Conservation (phyloP, 345 rosid species). For the Dipteronia sinensis region DNA sequence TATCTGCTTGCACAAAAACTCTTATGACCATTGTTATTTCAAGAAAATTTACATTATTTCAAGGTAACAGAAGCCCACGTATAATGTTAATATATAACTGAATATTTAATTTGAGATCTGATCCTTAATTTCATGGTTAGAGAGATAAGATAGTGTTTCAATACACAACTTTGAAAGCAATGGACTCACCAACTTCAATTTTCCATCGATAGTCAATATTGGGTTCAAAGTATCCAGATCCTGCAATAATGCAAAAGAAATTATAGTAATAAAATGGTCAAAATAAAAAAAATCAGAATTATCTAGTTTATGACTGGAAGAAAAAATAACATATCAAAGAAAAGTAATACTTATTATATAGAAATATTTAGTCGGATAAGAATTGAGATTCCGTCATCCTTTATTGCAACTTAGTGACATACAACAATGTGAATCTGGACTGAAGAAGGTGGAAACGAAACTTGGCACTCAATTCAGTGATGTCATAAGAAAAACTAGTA, state of each 20-base stretch:
- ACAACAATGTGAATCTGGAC: not conserved
- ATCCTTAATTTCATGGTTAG: not conserved
- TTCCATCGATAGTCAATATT: conserved; percentile 49
- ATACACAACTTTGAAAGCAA: not conserved
- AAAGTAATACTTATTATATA: not conserved
- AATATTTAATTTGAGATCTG: not conserved
- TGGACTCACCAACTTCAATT: conserved; percentile 56
- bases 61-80: not conserved
- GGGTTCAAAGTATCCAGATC: conserved; percentile 63
- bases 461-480: not conserved
- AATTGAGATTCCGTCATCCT: not conserved
- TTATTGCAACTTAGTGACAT: not conserved
- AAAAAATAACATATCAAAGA: not conserved
- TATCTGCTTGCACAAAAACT: not conserved
- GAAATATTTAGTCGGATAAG: not conserved
- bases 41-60: conserved; percentile 3
- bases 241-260: conserved; percentile 32
- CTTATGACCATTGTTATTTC: not conserved
- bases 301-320: not conserved
- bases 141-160: not conserved
- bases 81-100: not conserved
- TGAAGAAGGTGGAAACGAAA: not conserved
- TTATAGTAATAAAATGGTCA: not conserved
- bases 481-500: not conserved
- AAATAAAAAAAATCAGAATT: not conserved